Evolutionary conservation across 805 yeast species (phyloP).

Genomic region (Nakazawaea sp.): DNA sequence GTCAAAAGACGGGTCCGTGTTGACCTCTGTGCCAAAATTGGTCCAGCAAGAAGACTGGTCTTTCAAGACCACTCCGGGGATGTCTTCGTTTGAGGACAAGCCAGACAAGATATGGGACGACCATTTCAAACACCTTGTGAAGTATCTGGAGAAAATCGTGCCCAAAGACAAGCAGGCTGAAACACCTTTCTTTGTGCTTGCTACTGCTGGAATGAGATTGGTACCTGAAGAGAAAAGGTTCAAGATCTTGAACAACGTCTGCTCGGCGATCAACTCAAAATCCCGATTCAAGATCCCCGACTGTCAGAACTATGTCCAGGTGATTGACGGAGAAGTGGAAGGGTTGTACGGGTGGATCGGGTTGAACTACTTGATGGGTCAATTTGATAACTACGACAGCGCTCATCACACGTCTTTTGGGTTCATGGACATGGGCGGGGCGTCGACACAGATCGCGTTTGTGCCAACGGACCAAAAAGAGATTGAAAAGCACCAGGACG

Average conservation of each 20-base stretch:
- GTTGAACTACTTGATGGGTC: constrained; percentile 73
- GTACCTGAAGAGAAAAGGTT: constrained; percentile 47
- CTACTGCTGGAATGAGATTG: constrained; percentile 96
- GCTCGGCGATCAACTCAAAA: constrained; percentile 45
- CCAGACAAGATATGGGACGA: constrained; percentile 57
- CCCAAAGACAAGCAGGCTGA: constrained; percentile 52
- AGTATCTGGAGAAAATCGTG: constrained; percentile 62
- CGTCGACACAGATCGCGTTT: constrained; percentile 93
- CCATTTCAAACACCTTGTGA: constrained; percentile 61
- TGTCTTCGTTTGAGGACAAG: constrained; percentile 57
- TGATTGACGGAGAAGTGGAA: constrained; percentile 91
- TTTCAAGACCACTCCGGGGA: constrained; percentile 72
- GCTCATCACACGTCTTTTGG: constrained; percentile 52
- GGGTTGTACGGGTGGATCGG: constrained; percentile 96
- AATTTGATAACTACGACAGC: constrained; percentile 41
- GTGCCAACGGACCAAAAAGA: constrained; percentile 67
- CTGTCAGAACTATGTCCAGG: constrained; percentile 69
- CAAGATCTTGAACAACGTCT: constrained; percentile 51
- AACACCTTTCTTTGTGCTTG: constrained; percentile 86
- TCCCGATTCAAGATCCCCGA: constrained; percentile 49
- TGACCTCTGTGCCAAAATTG: constrained; percentile 63
- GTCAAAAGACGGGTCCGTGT: constrained; percentile 23
- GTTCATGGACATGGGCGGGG: constrained; percentile 99
- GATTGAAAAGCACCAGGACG: constrained; percentile 59
- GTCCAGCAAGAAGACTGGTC: constrained; percentile 64